These are phyloP conservation scores for Triticum turgidum DNA, from an alignment of 176 grass and related monocot genomes.

Conservation along the genomic window DNA sequence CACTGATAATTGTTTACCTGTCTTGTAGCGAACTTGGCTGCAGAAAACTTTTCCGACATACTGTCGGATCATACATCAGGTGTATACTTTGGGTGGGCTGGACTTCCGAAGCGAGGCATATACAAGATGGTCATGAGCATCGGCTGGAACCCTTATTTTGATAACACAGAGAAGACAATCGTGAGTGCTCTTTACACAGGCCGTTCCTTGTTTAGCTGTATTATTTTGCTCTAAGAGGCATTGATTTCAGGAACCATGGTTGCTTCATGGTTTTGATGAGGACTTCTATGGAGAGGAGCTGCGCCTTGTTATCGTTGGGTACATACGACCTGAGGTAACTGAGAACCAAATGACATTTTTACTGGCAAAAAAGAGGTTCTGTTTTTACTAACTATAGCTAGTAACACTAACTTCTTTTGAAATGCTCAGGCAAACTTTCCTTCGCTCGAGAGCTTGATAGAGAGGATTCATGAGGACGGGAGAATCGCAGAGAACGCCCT, in stretches of 20 bases:
- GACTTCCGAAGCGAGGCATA: conserved; percentile 61
- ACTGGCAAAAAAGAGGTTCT: background rate
- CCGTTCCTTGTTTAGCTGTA: conserved; percentile 6
- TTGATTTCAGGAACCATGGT: conserved; percentile 82
- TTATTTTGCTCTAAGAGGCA: conserved; percentile 28
- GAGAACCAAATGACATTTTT: background rate
- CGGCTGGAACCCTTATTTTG: conserved; percentile 98
- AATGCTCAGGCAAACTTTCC: conserved; percentile 77
- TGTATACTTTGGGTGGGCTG: conserved; percentile 96
- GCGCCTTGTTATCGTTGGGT: conserved; percentile 81
- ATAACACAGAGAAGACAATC: conserved; percentile 90
- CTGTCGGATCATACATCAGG: conserved; percentile 88
- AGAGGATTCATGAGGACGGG: conserved; percentile 87
- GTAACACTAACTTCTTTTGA: background rate
- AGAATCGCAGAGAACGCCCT: conserved; percentile 83
- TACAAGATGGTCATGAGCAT: conserved; percentile 99
- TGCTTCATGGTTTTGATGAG: conserved; percentile 86
- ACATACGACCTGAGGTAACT: conserved; percentile 89
- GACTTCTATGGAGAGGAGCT: conserved; percentile 96
- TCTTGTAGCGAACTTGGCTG: conserved; percentile 78
- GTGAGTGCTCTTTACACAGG: conserved; percentile 47
- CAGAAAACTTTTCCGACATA: conserved; percentile 75
- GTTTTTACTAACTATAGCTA: background rate
- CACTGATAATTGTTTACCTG: conserved; percentile 30
- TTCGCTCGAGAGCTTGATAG: conserved; percentile 87